phyloP scores from a whole-genome alignment of 306 rosid species.

The Psophocarpus tetragonolobus region DNA sequence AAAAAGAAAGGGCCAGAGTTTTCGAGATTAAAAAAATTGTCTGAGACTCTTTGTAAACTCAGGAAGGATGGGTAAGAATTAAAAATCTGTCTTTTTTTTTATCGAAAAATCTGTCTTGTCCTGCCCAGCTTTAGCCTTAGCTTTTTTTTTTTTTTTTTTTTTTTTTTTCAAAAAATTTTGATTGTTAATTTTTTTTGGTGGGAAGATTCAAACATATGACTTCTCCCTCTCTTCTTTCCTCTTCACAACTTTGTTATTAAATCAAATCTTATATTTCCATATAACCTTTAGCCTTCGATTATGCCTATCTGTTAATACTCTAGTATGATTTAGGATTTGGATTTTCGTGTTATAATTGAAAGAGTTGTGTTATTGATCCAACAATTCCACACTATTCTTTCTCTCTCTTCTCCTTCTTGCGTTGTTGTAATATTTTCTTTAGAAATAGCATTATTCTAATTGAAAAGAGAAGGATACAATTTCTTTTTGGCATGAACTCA shows the following conservation, averaged over 20 bases:
- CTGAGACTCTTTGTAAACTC: not conserved
- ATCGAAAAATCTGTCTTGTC: no score
- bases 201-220: no score
- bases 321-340: not conserved
- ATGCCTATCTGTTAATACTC: not conserved
- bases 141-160: no score
- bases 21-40: not conserved
- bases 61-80: not conserved
- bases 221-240: no score
- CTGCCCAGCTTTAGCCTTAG: not conserved
- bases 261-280: no score
- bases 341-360: not conserved
- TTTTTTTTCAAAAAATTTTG: no score
- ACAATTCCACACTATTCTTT: not conserved
- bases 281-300: no score
- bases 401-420: not conserved
- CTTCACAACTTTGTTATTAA: no score
- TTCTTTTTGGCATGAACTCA: not conserved
- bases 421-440: not conserved
- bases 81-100: not conserved
- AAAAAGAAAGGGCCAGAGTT: not conserved
- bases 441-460: not conserved
- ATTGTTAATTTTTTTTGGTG: no score
- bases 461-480: not conserved
- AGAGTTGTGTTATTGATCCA: not conserved